phyloP scores from a whole-genome alignment of 2,329 filamentous ascomycete species.

The Fusarium sp. region DNA sequence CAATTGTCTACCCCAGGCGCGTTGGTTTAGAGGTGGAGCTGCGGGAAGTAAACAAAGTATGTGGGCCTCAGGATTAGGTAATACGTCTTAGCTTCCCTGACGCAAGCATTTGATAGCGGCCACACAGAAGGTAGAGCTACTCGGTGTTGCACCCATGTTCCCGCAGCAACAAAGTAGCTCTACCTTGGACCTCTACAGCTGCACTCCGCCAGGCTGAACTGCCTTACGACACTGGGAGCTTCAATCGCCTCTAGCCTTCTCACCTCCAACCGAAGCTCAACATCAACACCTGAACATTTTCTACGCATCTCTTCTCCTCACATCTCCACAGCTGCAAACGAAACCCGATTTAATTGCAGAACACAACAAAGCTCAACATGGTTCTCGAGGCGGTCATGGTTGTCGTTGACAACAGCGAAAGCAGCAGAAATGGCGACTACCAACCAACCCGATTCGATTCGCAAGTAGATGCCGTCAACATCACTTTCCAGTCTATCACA shows the following conservation, averaged over 20 bases:
- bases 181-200: slow-evolving; percentile 41
- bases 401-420: slow-evolving; percentile 99
- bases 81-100: slow-evolving; percentile 38
- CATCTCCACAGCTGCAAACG: slow-evolving; percentile 4
- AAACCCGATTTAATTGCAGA: slow-evolving; percentile 6
- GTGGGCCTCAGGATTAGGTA: slow-evolving; percentile 41
- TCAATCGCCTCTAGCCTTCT: slow-evolving; percentile 44
- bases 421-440: slow-evolving; percentile 93
- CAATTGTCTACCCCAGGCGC: slow-evolving; percentile 38
- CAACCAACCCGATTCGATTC: slow-evolving; percentile 95
- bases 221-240: slow-evolving; percentile 56
- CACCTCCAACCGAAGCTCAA: slow-evolving; percentile 42
- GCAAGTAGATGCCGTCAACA: slow-evolving; percentile 92
- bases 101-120: slow-evolving; percentile 31
- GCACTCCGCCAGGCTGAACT: slow-evolving; percentile 57
- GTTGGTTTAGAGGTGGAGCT: slow-evolving; percentile 38
- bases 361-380: slow-evolving; percentile 73
- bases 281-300: slow-evolving; percentile 22
- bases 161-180: slow-evolving; percentile 28
- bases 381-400: slow-evolving; percentile 99
- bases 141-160: not conserved
- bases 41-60: slow-evolving; percentile 47
- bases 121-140: slow-evolving; percentile 35
- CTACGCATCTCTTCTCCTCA: slow-evolving; percentile 2
- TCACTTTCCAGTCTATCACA: slow-evolving; percentile 96